phyloP scores from a whole-genome alignment of 257 asterid genomes.

The Solanum boliviense region DNA sequence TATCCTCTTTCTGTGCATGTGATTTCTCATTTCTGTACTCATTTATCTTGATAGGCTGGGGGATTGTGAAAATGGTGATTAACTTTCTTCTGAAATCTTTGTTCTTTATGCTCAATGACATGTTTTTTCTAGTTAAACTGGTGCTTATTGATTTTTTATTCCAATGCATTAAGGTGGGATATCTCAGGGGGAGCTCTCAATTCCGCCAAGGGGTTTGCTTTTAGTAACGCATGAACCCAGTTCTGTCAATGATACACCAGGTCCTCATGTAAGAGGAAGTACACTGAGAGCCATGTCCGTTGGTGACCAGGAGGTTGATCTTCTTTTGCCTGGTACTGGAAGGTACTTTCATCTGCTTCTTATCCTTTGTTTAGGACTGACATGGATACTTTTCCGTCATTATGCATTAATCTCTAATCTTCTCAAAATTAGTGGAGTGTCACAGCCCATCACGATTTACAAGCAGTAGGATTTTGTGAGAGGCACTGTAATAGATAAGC shows the following conservation, averaged over 20 bases:
- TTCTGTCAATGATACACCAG: conserved; percentile 30
- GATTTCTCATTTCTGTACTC: background rate
- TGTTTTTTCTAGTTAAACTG: background rate
- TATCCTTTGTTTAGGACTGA: background rate
- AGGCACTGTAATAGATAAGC: background rate
- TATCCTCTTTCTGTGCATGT: background rate
- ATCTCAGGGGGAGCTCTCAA: conserved; percentile 29
- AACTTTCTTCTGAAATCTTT: background rate
- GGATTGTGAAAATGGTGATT: background rate
- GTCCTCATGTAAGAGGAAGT: conserved; percentile 42
- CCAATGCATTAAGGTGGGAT: conserved; percentile 15
- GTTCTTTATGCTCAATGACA: background rate
- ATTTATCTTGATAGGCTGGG: background rate
- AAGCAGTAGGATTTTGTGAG: background rate
- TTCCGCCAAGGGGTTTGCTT: conserved; percentile 39
- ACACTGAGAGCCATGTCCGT: conserved; percentile 31
- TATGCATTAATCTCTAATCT: background rate
- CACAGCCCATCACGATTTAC: background rate
- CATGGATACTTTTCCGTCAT: background rate
- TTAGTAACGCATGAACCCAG: conserved; percentile 44
- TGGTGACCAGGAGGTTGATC: conserved; percentile 44
- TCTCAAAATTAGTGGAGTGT: background rate
- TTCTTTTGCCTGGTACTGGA: conserved; percentile 44
- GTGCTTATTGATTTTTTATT: background rate
- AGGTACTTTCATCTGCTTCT: conserved; percentile 21